phyloP scores from a whole-genome alignment of 1,284 basidiomycete species.

The Microbotryum silenes-acaulis region DNA sequence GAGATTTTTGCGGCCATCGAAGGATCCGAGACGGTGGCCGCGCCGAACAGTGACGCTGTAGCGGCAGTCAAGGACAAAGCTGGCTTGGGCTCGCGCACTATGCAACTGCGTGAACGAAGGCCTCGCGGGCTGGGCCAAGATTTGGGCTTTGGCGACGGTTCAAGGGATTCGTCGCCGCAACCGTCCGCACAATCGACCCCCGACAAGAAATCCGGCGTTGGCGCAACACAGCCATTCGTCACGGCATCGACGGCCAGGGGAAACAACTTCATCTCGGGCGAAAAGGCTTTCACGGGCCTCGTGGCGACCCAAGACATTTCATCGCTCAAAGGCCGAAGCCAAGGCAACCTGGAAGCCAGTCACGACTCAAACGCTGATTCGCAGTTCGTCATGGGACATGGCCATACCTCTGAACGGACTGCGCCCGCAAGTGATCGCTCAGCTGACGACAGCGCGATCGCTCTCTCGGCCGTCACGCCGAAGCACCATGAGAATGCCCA shows the following conservation, averaged over 20 bases:
- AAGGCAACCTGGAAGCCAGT: not conserved
- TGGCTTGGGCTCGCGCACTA: not conserved
- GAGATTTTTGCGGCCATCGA: slow-evolving; percentile 18
- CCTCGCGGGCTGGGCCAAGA: slow-evolving; percentile 2
- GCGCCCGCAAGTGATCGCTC: not conserved
- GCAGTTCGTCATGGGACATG: not conserved
- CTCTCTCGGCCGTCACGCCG: not conserved
- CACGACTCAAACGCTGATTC: not conserved
- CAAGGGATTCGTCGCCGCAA: not conserved
- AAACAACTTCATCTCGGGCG: not conserved
- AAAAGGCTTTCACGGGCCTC: not conserved
- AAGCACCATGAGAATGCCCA: too few relatives aligned
- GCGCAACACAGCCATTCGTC: slow-evolving; percentile 5
- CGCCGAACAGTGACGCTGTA: too few relatives aligned
- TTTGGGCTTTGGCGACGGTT: not conserved
- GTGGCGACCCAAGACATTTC: too few relatives aligned
- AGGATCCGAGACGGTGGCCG: not conserved
- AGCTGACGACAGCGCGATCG: not conserved
- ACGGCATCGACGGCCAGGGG: not conserved
- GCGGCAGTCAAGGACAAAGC: not conserved
- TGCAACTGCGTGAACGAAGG: slow-evolving; percentile 20
- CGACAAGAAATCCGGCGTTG: not conserved
- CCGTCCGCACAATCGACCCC: not conserved
- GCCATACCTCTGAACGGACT: not conserved
- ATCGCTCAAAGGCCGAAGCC: not conserved